phyloP scores from a whole-genome alignment of 495 filamentous ascomycete species.

The Trichoderma parareesei region DNA sequence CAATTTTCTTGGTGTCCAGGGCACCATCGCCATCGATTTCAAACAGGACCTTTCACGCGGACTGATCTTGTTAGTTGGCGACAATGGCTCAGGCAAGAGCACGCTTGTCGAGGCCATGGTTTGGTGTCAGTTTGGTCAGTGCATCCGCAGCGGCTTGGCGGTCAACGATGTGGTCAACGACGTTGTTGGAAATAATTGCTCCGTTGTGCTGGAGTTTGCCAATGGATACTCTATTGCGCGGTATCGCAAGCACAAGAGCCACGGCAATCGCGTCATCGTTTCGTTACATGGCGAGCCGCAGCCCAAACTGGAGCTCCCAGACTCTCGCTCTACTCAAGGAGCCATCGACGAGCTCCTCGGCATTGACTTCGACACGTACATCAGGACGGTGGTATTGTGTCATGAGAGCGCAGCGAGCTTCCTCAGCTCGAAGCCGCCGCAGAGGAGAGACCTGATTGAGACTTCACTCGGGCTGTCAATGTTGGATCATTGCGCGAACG shows the following conservation, averaged over 20 bases:
- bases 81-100: constrained; percentile 21
- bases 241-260: constrained; percentile 19
- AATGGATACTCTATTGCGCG: constrained; percentile 26
- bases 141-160: constrained; percentile 21
- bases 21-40: constrained; percentile 24
- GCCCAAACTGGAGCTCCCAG: constrained; percentile 18
- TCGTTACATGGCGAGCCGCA: constrained; percentile 22
- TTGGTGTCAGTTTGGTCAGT: constrained; percentile 29
- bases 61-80: constrained; percentile 16
- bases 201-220: constrained; percentile 22
- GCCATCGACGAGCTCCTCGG: constrained; percentile 26
- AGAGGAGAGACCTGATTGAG: constrained; percentile 24
- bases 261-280: constrained; percentile 19
- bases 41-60: constrained; percentile 19
- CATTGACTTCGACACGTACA: constrained; percentile 25
- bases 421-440: constrained; percentile 19
- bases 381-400: constrained; percentile 23
- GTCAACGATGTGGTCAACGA: constrained; percentile 28
- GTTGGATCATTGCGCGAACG: constrained; percentile 20
- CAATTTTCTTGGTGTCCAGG: constrained; percentile 29
- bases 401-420: constrained; percentile 28
- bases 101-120: constrained; percentile 27
- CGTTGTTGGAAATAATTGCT: constrained; percentile 19
- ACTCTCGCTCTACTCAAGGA: constrained; percentile 16
- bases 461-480: constrained; percentile 21